Evolutionary conservation across 257 asterid genomes (phyloP), one percentile per base, ranked within the genome.

Genomic region (Plectranthus barbatus): DNA sequence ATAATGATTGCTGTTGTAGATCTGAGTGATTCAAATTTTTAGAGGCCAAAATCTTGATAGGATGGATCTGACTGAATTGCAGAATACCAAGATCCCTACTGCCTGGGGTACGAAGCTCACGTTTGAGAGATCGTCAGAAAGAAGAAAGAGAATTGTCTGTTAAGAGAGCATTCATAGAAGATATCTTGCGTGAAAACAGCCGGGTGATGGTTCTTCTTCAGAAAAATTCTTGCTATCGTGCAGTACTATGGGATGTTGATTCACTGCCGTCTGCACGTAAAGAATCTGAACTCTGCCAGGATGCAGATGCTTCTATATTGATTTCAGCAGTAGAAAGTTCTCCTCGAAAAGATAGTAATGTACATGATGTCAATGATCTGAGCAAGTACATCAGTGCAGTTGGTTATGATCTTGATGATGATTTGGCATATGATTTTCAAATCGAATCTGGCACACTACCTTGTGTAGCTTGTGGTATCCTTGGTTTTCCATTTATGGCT

Each of bases 401-500:
- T 71, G 85, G 83, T 73, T 84, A 78, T 56, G 89, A 85, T 77
- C 82, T 77, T 39, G 84, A 83, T 68, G 92, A 83, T 66, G 87
- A 76, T 77, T 60, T 93, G 76, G 76, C 88, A 42, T 80, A 72
- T 56, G 95, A 85, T 56, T 87, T 90, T 70, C 95, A 90, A 77
- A 72, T 85, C 34, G 97, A 93, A 71, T 87, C 99, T 52, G 99
- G 99, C 60, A 71, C 92, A 56, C 82, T 93, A 74, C 92, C 97
- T 60, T 93, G 99, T 76, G 82, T 90, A 21, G 95, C 95, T 64
- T 93, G 99, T 81, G 99, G 99, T 18, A 81, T 93, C 71, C 99
- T 93, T 65, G 99, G 99, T 52, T 93, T 86, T 79, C 99, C 99
- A 49, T 93, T 87, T 74, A 93, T 93, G 99, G 85, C 96, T 54